These are phyloP conservation scores for Lachnellula subtilissima DNA, from an alignment of 2,329 filamentous ascomycete species.

Conservation along the genomic window DNA sequence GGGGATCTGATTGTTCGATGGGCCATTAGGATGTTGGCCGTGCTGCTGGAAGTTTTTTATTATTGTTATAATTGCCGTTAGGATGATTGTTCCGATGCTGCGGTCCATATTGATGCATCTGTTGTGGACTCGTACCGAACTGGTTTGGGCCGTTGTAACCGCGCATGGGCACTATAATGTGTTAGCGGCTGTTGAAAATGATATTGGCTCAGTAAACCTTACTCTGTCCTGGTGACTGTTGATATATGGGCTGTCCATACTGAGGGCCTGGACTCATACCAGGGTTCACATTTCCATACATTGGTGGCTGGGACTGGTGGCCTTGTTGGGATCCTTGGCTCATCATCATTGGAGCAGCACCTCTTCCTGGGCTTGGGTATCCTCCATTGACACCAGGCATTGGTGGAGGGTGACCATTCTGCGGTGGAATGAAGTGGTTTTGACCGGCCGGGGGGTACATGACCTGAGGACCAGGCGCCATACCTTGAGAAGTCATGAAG, in stretches of 20 bases:
- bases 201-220: conserved; percentile 37
- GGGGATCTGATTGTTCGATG: conserved; percentile 33
- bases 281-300: conserved; percentile 67
- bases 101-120: conserved; percentile 52
- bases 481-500: conserved; percentile 71
- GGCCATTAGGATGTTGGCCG: conserved; percentile 36
- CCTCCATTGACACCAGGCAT: conserved; percentile 63
- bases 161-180: conserved; percentile 51
- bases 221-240: conserved; percentile 70
- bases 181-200: conserved; percentile 31
- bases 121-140: conserved; percentile 60
- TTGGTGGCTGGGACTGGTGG: conserved; percentile 53
- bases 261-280: conserved; percentile 66
- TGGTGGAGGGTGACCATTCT: conserved; percentile 49
- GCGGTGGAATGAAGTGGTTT: conserved; percentile 58
- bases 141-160: conserved; percentile 58
- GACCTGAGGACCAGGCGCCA: conserved; percentile 68
- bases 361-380: conserved; percentile 82
- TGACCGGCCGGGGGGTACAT: conserved; percentile 73
- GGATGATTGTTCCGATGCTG: conserved; percentile 48
- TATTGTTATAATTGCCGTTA: conserved; percentile 47
- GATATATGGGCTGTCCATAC: conserved; percentile 31
- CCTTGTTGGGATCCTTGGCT: conserved; percentile 92
- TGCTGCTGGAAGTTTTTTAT: conserved; percentile 46
- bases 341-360: conserved; percentile 89